phyloP scores from a whole-genome alignment of 768 basidiomycete species.

The Hypholoma sublateritium region DNA sequence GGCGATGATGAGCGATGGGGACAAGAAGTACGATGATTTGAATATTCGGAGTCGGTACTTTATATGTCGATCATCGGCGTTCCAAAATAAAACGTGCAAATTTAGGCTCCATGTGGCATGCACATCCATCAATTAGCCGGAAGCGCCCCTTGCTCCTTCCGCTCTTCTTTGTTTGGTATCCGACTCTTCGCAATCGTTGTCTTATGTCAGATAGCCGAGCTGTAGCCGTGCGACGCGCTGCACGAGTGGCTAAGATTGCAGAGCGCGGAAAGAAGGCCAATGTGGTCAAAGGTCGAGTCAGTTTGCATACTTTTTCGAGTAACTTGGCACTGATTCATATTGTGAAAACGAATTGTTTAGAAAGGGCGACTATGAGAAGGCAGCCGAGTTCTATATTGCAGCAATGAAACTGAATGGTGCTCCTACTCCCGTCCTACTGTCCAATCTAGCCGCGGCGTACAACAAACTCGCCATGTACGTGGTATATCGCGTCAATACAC shows the following conservation, averaged over 20 bases:
- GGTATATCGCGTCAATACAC: slow-evolving; percentile 1
- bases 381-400: not conserved
- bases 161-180: not conserved
- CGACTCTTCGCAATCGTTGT: not conserved
- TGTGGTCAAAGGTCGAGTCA: not conserved
- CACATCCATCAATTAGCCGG: not conserved
- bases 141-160: not conserved
- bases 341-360: not conserved
- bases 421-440: slow-evolving; percentile 31
- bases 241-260: not conserved
- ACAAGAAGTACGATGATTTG: not conserved
- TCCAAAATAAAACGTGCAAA: not conserved
- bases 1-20: not conserved
- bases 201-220: not conserved
- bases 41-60: not conserved
- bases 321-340: not conserved
- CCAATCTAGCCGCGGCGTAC: slow-evolving; percentile 35
- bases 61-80: not conserved
- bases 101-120: not conserved
- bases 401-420: slow-evolving; percentile 13
- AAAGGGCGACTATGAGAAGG: not conserved
- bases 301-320: not conserved
- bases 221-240: not conserved
- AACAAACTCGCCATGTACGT: slow-evolving; percentile 31
- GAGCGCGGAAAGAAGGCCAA: not conserved